Percentiles rank a stretch among this genome's conserved stretches.
phyloP scores from a whole-genome alignment of 2,329 filamentous ascomycete genomes.

The Aspergillus sp. region DNA sequence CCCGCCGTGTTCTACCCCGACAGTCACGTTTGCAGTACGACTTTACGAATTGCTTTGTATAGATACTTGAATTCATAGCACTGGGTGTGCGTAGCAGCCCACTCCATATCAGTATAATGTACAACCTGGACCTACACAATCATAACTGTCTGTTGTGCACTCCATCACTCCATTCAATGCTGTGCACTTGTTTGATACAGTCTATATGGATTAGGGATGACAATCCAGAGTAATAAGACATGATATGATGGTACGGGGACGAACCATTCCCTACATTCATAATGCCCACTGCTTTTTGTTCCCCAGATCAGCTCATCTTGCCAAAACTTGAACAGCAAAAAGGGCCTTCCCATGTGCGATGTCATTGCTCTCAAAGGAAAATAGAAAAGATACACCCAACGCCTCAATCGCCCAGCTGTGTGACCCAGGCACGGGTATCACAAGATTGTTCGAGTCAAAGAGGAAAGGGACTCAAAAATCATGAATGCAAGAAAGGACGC shows the following conservation, averaged over 20 bases:
- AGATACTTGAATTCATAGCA: background rate
- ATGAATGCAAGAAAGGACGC: slow-evolving; percentile 13
- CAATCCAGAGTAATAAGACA: slow-evolving; percentile 1
- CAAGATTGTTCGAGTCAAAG: slow-evolving; percentile 17
- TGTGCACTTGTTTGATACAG: background rate
- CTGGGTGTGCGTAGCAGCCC: background rate
- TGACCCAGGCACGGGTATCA: slow-evolving; percentile 25
- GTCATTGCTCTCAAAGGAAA: background rate
- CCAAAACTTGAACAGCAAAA: background rate
- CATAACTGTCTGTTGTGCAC: background rate
- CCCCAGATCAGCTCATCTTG: background rate
- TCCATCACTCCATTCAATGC: background rate
- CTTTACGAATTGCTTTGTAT: slow-evolving; percentile 3
- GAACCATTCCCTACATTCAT: background rate
- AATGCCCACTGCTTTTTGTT: slow-evolving; percentile 1
- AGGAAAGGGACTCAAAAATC: slow-evolving; percentile 10
- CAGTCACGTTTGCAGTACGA: background rate
- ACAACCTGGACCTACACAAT: background rate
- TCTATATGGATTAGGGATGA: slow-evolving; percentile 1
- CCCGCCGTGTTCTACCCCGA: no score
- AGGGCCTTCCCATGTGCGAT: background rate
- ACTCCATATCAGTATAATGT: background rate
- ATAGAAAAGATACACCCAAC: slow-evolving; percentile 13
- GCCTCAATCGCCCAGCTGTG: slow-evolving; percentile 21
- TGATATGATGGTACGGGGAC: background rate